Percentiles rank a stretch among this genome's conserved stretches.
These are phyloP conservation scores for Nakataea oryzae DNA, from an alignment of 2,329 filamentous ascomycete species.

Conservation along the genomic window DNA sequence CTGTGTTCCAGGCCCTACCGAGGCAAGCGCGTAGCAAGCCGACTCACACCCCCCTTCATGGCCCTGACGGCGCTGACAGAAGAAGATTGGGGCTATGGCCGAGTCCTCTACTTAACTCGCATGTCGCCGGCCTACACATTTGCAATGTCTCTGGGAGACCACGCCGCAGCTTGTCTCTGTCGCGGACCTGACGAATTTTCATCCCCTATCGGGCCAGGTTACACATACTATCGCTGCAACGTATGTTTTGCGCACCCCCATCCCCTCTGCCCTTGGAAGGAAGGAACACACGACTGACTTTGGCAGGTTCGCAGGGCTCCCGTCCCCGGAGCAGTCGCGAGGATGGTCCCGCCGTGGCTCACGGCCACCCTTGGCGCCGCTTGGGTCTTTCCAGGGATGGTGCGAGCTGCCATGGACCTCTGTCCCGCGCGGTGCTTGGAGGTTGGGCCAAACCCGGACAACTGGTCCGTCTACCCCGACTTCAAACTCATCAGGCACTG, in stretches of 20 bases:
- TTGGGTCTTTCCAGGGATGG: not conserved
- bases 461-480: constrained; percentile 7
- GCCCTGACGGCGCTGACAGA: too few relatives aligned
- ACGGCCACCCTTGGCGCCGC: not conserved
- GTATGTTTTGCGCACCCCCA: not conserved
- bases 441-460: constrained; percentile 2
- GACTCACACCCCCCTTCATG: too few relatives aligned
- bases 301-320: too few relatives aligned
- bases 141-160: not conserved
- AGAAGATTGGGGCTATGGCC: not conserved
- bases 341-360: not conserved
- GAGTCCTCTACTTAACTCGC: not conserved
- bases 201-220: too few relatives aligned
- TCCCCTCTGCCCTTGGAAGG: not conserved
- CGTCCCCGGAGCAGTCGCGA: not conserved
- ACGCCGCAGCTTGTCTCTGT: not conserved
- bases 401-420: not conserved
- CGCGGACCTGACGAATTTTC: not conserved
- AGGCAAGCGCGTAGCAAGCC: too few relatives aligned
- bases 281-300: too few relatives aligned
- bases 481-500: constrained; percentile 3
- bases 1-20: too few relatives aligned
- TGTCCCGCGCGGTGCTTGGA: constrained; percentile 6
- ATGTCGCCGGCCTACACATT: not conserved
- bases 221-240: not conserved